phyloP scores from a whole-genome alignment of 2,329 filamentous ascomycete genomes.

The Teratosphaeriaceae sp. region DNA sequence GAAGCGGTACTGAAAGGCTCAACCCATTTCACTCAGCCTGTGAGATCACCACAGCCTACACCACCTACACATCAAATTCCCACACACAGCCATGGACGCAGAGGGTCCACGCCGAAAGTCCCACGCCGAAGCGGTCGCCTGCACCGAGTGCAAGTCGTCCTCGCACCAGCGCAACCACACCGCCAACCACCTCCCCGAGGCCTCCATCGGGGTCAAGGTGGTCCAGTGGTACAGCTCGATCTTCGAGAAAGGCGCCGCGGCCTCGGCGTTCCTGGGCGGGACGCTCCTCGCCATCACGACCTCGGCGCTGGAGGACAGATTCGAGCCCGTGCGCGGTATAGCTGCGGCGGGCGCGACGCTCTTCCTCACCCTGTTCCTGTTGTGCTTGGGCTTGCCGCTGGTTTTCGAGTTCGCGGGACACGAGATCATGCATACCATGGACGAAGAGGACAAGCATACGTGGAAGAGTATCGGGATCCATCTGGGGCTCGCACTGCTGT shows the following conservation, averaged over 20 bases:
- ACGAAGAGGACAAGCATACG: neutral
- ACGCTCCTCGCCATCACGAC: neutral
- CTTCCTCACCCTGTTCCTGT: neutral
- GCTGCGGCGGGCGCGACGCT: neutral
- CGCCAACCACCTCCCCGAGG: neutral
- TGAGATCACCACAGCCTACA: too few species aligned
- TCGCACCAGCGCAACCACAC: neutral
- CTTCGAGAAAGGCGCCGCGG: neutral
- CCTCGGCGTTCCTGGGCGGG: neutral
- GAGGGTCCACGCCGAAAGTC: too few species aligned
- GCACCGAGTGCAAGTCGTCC: too few species aligned
- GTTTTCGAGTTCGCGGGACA: neutral
- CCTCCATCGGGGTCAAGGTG: neutral
- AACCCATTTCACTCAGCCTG: too few species aligned
- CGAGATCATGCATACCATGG: neutral
- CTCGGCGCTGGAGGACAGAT: neutral
- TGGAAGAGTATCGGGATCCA: neutral
- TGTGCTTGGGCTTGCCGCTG: neutral
- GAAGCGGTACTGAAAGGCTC: too few species aligned
- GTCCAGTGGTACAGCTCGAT: neutral
- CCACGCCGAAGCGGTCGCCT: too few species aligned
- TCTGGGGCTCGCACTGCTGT: neutral
- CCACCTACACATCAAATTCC: too few species aligned
- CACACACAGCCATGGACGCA: too few species aligned
- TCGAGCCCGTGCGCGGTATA: neutral